These are phyloP conservation scores for Ascochyta fabae DNA, from an alignment of 2,329 filamentous ascomycete species.

Conservation along the genomic window DNA sequence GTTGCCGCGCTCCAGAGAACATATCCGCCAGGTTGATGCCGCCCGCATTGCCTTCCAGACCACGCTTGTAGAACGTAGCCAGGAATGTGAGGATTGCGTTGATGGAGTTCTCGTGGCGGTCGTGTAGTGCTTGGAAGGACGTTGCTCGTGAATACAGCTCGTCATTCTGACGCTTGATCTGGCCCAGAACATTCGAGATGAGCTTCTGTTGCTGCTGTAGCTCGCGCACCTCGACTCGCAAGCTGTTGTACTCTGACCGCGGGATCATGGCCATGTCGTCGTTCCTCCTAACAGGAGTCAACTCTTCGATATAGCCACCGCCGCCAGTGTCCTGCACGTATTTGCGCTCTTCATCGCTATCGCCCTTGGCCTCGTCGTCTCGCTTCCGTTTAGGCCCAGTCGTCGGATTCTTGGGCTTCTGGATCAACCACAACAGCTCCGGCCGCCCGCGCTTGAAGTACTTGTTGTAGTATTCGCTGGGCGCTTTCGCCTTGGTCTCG, in stretches of 20 bases:
- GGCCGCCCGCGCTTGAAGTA: constrained; percentile 94
- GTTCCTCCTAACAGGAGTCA: constrained; percentile 46
- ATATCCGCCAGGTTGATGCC: constrained; percentile 83
- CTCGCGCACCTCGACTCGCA: constrained; percentile 80
- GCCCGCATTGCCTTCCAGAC: constrained; percentile 80
- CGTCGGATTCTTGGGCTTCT: constrained; percentile 83
- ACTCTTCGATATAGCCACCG: constrained; percentile 50
- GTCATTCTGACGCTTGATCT: constrained; percentile 83
- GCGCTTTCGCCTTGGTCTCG: constrained; percentile 95
- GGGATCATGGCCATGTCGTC: constrained; percentile 61
- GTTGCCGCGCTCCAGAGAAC: constrained; percentile 70
- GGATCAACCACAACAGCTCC: constrained; percentile 93
- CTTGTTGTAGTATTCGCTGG: constrained; percentile 96
- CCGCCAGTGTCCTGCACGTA: constrained; percentile 53
- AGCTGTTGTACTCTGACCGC: constrained; percentile 75
- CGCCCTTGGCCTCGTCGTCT: constrained; percentile 67
- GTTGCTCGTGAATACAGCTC: constrained; percentile 87
- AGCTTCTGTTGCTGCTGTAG: constrained; percentile 85
- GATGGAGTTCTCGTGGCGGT: constrained; percentile 97
- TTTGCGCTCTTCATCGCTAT: constrained; percentile 71
- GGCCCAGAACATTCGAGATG: constrained; percentile 81
- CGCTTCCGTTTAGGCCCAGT: constrained; percentile 56
- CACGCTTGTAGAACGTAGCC: constrained; percentile 94
- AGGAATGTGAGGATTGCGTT: constrained; percentile 98
- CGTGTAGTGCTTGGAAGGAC: constrained; percentile 88